Evolutionary conservation across 495 filamentous ascomycete genomes (phyloP).

Genomic region (Aspergillus bridgeri): DNA sequence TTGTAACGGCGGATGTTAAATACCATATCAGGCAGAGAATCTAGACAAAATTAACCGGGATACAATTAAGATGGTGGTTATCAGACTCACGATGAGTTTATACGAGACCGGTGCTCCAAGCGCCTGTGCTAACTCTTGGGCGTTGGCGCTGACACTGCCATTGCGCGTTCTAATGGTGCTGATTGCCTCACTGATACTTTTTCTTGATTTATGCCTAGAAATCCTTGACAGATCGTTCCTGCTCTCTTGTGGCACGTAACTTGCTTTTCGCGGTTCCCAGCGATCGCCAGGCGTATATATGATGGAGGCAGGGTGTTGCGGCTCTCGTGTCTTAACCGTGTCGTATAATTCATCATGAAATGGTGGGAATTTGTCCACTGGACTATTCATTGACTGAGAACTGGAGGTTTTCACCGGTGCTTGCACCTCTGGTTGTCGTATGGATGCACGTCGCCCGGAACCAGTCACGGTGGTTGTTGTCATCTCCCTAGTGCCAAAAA

Average conservation of each 20-base stretch:
- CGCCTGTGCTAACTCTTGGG: conserved; percentile 88
- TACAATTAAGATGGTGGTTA: not conserved
- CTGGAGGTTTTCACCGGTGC: conserved; percentile 25
- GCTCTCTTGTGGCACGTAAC: conserved; percentile 30
- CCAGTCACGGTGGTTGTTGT: conserved; percentile 45
- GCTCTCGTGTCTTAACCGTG: conserved; percentile 22
- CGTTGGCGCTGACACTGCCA: conserved; percentile 84
- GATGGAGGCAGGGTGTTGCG: conserved; percentile 24
- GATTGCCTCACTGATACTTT: conserved; percentile 83
- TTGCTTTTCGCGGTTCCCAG: conserved; percentile 39
- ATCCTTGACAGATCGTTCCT: conserved; percentile 45
- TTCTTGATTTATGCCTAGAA: conserved; percentile 64
- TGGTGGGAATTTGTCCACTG: conserved; percentile 43
- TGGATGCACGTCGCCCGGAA: conserved; percentile 43
- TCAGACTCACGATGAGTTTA: conserved; percentile 76
- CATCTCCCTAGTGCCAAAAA: conserved; percentile 23
- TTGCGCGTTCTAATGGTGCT: conserved; percentile 71
- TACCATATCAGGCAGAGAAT: conserved; percentile 87
- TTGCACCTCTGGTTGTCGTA: conserved; percentile 40
- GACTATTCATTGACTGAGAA: conserved; percentile 36
- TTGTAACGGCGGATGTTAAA: conserved; percentile 87
- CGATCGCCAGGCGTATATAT: conserved; percentile 33
- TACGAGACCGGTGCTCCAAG: conserved; percentile 87
- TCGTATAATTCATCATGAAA: conserved; percentile 38
- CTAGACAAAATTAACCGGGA: conserved; percentile 41